Evolutionary conservation across 768 basidiomycete species (phyloP).

Genomic region (Rossbeevera mucosa): DNA sequence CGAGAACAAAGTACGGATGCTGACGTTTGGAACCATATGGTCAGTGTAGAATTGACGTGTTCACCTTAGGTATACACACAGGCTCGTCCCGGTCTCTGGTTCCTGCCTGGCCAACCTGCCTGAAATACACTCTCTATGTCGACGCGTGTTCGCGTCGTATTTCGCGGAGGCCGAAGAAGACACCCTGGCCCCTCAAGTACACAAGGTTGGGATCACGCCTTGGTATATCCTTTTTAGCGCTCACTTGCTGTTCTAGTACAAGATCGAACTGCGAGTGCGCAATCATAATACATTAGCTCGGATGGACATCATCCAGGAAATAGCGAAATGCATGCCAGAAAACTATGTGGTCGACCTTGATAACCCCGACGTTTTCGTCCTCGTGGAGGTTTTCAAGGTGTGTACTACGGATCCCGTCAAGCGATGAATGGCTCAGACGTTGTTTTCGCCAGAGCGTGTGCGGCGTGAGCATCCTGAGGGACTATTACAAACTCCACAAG

Average conservation of each 20-base stretch:
- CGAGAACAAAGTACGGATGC: conserved; percentile 54
- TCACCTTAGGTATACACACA: conserved; percentile 62
- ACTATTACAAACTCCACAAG: conserved; percentile 67
- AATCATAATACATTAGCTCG: conserved; percentile 72
- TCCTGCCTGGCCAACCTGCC: conserved; percentile 64
- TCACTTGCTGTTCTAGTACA: conserved; percentile 50
- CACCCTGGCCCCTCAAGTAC: conserved; percentile 30
- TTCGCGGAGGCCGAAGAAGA: conserved; percentile 41
- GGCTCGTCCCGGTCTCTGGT: conserved; percentile 65
- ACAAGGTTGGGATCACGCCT: conserved; percentile 34
- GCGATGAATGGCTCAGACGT: not conserved
- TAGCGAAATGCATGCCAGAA: conserved; percentile 67
- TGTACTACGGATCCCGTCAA: conserved; percentile 8
- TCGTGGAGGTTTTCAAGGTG: conserved; percentile 84
- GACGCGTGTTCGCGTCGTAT: conserved; percentile 48
- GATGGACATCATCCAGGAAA: conserved; percentile 54
- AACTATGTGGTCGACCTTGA: conserved; percentile 65
- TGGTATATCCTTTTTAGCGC: not conserved
- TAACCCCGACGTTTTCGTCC: conserved; percentile 65
- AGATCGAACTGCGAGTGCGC: conserved; percentile 69
- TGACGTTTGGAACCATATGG: not conserved
- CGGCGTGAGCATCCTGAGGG: conserved; percentile 67
- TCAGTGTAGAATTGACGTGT: conserved; percentile 1
- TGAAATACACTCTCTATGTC: conserved; percentile 64
- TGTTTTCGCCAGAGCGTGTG: conserved; percentile 59